Percentiles rank a stretch among this genome's conserved stretches.
These are phyloP conservation scores for Yamadazyma triangularis DNA, from an alignment of 1,139 yeast species.

Conservation along the genomic window DNA sequence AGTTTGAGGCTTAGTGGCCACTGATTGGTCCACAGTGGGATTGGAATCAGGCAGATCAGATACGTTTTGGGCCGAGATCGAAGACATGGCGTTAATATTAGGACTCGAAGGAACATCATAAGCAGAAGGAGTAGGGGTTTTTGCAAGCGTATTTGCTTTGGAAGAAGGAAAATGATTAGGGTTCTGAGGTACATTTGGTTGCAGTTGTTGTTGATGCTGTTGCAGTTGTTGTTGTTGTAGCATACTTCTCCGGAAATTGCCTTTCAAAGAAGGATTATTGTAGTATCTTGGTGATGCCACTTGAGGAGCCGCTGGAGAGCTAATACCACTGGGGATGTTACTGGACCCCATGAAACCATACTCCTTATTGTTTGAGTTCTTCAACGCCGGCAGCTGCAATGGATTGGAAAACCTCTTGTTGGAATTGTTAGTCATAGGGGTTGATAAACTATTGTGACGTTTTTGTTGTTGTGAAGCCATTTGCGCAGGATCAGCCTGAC, in stretches of 20 bases:
- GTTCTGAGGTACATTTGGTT: constrained; percentile 10
- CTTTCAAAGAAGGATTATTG: neutral
- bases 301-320: too few relatives aligned
- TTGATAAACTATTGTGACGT: constrained; percentile 39
- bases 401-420: constrained; percentile 31
- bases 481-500: constrained; percentile 1
- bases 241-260: neutral
- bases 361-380: too few relatives aligned
- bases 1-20: neutral
- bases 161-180: too few relatives aligned
- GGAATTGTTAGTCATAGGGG: constrained; percentile 28
- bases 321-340: too few relatives aligned
- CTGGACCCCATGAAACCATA: too few relatives aligned
- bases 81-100: constrained; percentile 24
- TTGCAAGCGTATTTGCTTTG: constrained; percentile 11
- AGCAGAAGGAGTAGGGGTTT: constrained; percentile 42
- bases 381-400: constrained; percentile 2
- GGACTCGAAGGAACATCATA: constrained; percentile 45
- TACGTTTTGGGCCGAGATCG: constrained; percentile 25
- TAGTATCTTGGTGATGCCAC: neutral
- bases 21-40: constrained; percentile 7
- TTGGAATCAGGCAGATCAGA: constrained; percentile 44
- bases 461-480: constrained; percentile 24
- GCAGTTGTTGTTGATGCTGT: constrained; percentile 2
- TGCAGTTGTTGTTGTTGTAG: constrained; percentile 4